These are phyloP conservation scores for Tilletia horrida DNA, from an alignment of 1,284 basidiomycete genomes.

Conservation along the genomic window DNA sequence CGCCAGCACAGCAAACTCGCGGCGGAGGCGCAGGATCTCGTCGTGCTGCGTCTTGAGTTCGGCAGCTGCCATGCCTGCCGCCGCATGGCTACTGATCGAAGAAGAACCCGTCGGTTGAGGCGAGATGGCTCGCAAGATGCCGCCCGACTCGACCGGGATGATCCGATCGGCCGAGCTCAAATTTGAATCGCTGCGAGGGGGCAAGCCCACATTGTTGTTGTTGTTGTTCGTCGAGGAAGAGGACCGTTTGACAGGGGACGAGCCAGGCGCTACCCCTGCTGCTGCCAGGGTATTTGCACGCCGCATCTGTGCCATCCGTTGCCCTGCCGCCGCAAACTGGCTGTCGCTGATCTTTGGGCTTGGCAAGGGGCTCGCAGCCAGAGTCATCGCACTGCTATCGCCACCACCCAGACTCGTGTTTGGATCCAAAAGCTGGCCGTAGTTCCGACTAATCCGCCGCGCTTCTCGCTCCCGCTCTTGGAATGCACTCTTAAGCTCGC, in stretches of 20 bases:
- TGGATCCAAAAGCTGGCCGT: slow-evolving; percentile 4
- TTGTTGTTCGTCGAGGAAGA: background rate
- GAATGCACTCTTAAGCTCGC: slow-evolving; percentile 75
- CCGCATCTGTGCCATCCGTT: slow-evolving; percentile 45
- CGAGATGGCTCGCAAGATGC: slow-evolving; percentile 1
- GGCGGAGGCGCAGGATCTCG: slow-evolving; percentile 84
- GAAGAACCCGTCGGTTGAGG: slow-evolving; percentile 19
- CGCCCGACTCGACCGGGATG: background rate
- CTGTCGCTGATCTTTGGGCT: slow-evolving; percentile 41
- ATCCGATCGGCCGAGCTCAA: background rate
- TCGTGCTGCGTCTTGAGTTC: slow-evolving; percentile 89
- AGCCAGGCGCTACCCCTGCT: background rate
- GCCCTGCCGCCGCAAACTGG: slow-evolving; percentile 49
- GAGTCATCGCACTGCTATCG: background rate
- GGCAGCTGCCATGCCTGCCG: slow-evolving; percentile 62
- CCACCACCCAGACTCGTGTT: background rate
- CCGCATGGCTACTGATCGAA: slow-evolving; percentile 17
- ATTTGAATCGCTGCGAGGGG: slow-evolving; percentile 1
- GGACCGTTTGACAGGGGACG: no score
- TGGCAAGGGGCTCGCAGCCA: background rate
- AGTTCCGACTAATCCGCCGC: background rate
- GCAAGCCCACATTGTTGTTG: background rate
- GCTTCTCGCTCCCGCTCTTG: slow-evolving; percentile 44
- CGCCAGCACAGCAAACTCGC: slow-evolving; percentile 86
- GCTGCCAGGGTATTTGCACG: slow-evolving; percentile 31